These are phyloP conservation scores for Apophysomyces trapeziformis DNA, from an alignment of 371 early-diverging fungal species.

Conservation along the genomic window DNA sequence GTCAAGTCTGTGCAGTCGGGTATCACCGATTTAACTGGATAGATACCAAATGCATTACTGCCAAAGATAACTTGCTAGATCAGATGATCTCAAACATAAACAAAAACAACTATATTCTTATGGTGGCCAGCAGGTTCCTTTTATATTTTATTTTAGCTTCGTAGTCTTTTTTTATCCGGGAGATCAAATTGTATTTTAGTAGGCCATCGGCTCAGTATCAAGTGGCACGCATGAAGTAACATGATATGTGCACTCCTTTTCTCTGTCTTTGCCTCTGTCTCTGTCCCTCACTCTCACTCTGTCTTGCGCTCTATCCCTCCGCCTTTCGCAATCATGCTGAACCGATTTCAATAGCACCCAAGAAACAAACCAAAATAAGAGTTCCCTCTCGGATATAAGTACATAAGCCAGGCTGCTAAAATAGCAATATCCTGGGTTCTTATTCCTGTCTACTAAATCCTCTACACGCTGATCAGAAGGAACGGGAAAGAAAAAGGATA, in stretches of 20 bases:
- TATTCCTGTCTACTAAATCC: background rate
- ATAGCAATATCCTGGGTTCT: too few relatives aligned
- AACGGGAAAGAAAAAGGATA: too few relatives aligned
- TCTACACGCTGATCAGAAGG: too few relatives aligned
- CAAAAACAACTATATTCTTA: too few relatives aligned
- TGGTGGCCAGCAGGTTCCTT: too few relatives aligned
- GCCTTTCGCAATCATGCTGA: background rate
- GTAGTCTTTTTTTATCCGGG: background rate
- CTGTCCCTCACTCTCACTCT: background rate
- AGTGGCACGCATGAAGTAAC: background rate
- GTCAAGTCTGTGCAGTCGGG: background rate
- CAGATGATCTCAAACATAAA: background rate
- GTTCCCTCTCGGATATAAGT: too few relatives aligned
- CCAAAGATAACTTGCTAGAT: background rate
- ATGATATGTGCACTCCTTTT: background rate
- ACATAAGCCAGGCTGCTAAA: too few relatives aligned
- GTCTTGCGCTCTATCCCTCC: too few relatives aligned
- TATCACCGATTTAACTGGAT: background rate
- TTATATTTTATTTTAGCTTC: too few relatives aligned
- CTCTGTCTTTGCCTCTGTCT: background rate
- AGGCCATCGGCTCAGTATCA: constrained; percentile 2
- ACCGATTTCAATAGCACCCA: constrained; percentile 4
- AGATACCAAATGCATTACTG: background rate
- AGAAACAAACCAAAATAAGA: background rate
- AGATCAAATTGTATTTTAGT: background rate